Evolutionary conservation across 148 eudicot species (phyloP).

Genomic region (Spergularia bocconei): DNA sequence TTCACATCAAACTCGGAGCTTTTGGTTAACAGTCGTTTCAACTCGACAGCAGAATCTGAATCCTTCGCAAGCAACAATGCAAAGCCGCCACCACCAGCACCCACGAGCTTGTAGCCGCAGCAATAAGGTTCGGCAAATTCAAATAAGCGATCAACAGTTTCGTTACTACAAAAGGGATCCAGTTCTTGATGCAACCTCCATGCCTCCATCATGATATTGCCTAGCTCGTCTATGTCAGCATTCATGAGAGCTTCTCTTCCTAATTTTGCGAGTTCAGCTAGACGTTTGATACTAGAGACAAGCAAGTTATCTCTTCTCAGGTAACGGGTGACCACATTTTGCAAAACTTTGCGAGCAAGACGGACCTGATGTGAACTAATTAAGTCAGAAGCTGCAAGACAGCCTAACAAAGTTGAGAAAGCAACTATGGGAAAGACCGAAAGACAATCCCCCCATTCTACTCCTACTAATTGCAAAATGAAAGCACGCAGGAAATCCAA

Average conservation of each 20-base stretch:
- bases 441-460: background rate
- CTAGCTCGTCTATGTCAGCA: constrained; percentile 67
- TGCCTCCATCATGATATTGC: constrained; percentile 80
- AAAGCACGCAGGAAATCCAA: too few relatives aligned
- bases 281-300: constrained; percentile 92
- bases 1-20: constrained; percentile 57
- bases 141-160: constrained; percentile 72
- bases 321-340: constrained; percentile 87
- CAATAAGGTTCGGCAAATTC: constrained; percentile 67
- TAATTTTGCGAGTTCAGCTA: constrained; percentile 76
- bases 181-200: constrained; percentile 98
- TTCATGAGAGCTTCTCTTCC: constrained; percentile 96
- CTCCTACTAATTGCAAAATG: background rate
- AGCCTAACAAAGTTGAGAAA: background rate
- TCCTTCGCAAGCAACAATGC: constrained; percentile 83
- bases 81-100: constrained; percentile 99
- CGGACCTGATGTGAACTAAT: constrained; percentile 51
- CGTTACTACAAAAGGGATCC: constrained; percentile 91
- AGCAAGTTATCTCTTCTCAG: constrained; percentile 82
- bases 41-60: constrained; percentile 49
- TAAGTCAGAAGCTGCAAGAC: background rate
- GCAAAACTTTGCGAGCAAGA: constrained; percentile 88
- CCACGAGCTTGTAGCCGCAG: constrained; percentile 92
- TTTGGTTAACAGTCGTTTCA: constrained; percentile 42
- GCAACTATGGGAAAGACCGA: background rate